Percentiles rank a stretch among this genome's conserved stretches.
Conservation (phyloP, 805 yeast genomes). For the Spathaspora boniae region DNA sequence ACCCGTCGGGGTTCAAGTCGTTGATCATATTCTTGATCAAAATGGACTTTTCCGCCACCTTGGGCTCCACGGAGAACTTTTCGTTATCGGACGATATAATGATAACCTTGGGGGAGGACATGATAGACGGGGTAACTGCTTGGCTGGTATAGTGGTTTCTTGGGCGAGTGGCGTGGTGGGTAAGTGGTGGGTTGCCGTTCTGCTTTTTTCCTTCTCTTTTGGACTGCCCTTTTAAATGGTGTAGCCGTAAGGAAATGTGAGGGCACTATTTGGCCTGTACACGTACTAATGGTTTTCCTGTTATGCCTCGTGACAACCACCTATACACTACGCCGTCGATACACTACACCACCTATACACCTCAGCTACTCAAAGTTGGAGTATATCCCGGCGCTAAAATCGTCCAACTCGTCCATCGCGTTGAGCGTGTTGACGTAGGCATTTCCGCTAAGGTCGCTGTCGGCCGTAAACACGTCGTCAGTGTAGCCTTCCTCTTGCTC, state of each 20-base stretch:
- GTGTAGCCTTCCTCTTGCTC: slow-evolving; percentile 8
- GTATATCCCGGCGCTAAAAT: slow-evolving; percentile 85
- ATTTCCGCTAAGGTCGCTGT: slow-evolving; percentile 29
- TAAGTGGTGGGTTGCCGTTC: too few species aligned
- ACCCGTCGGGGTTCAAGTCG: slow-evolving; percentile 59
- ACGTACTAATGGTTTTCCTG: too few species aligned
- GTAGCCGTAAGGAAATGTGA: too few species aligned
- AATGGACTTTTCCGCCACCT: slow-evolving; percentile 83
- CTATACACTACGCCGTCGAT: too few species aligned
- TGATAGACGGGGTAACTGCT: not conserved
- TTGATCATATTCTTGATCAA: slow-evolving; percentile 83
- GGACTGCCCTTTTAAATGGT: too few species aligned
- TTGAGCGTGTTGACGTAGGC: slow-evolving; percentile 34
- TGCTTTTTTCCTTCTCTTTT: too few species aligned
- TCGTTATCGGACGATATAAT: slow-evolving; percentile 81
- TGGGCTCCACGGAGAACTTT: slow-evolving; percentile 68
- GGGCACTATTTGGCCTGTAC: too few species aligned
- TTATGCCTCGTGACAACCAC: too few species aligned
- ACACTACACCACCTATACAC: too few species aligned
- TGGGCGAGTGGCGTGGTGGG: too few species aligned
- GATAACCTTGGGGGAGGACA: slow-evolving; percentile 30
- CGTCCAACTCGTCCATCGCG: slow-evolving; percentile 63
- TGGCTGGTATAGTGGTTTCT: too few species aligned
- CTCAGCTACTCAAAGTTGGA: slow-evolving; percentile 57
- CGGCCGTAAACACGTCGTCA: slow-evolving; percentile 10